Evolutionary conservation across 2,329 filamentous ascomycete genomes (phyloP), one percentile per base, ranked within the genome.

Genomic region (Myotisia sp.): DNA sequence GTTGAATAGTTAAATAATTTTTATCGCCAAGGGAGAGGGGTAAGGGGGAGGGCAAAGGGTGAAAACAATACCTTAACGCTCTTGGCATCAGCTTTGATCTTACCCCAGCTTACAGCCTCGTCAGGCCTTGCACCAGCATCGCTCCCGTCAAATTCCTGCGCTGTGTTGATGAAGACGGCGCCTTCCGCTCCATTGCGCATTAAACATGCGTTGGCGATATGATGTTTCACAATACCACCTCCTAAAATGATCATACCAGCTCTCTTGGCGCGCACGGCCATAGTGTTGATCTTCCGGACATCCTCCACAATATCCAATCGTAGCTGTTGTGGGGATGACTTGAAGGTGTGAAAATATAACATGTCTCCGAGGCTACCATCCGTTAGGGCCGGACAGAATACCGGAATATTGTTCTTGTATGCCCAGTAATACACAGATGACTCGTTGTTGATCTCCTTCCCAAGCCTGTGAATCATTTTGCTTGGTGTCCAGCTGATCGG

Each of bases 261-360:
- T 36, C 83, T 68, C 60, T 85, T 84, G 2, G 90, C 90, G 9
- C 81, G 68, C 20, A 95, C 82, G 0, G 87, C 76, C 42, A 95
- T 76, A 9, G 82, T 92, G 62, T 98, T 98, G 57, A 98, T 85
- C 41, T 71, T 76, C 13, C 90, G 76, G 41, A 98, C 90, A 50
- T 98, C 90, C 50, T 92, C 81, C 14, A 94, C 83, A 38, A 95
- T 84, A 54, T 95, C 90, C 40, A 94, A 74, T 37, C 77, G 74
- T 26, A 98, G 68, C 56, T 87, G 80, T 40, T 65, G 63, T 3
- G 87, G 87, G 2, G 82, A 86, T 0, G 82, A 62, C 55, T 87
- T 90, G 71, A 85, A 98, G 1, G 86, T 92, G 62, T 98, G 87
- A 57, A 98, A 95, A 61, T 94, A 95, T 26, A 98, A 67, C 90